Evolutionary conservation across 2,329 filamentous ascomycete genomes (phyloP), one percentile per base, ranked within the genome.

Genomic region (Dothideomycetes sp.): DNA sequence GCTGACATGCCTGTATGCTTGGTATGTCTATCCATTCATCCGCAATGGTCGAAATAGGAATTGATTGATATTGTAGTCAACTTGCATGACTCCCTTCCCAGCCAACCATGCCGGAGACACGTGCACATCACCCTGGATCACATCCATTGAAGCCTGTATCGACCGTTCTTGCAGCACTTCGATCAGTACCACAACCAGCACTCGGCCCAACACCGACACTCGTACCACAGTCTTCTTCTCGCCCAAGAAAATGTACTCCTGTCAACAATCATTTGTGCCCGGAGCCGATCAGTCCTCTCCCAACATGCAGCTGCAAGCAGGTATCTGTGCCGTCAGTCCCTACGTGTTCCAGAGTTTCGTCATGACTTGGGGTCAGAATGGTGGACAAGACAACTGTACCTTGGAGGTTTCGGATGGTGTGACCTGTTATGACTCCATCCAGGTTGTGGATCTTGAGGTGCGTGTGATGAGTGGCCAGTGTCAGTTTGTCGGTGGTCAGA

Each of bases 211-310:
- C 10, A 13, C 16, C 25, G 33, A 30, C 9, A 19, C 32, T 8
- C 32, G 32, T n/a, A 42, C 32, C 12, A 42, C 24, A 32, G 24
- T 42, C n/a, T 35, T 34, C 19, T 42, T 42, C 25, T 29, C 32
- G 0, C 33, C 40, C 9, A 35, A 31, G 6, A 11, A 13, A n/a
- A 18, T 25, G 10, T 13, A 10, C 15, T 15, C 15, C 4, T 42
- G 40, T 32, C 23, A 31, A 9, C 33, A 42, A 15, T 24, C 13
- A 12, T 10, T 20, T 9, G 25, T 12, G 13, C 8, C 10, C 16
- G 40, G 13, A 16, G 19, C 5, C 8, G 13, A 23, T 17, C 33
- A 16, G 9, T 8, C 25, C 12, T 24, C 13, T 4, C 9, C n/a
- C 4, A 30, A 12, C 13, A 32, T 42, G 15, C 32, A 35, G n/a